These are phyloP conservation scores for Aspergillus alliaceus DNA, from an alignment of 2,329 filamentous ascomycete genomes.

Conservation along the genomic window DNA sequence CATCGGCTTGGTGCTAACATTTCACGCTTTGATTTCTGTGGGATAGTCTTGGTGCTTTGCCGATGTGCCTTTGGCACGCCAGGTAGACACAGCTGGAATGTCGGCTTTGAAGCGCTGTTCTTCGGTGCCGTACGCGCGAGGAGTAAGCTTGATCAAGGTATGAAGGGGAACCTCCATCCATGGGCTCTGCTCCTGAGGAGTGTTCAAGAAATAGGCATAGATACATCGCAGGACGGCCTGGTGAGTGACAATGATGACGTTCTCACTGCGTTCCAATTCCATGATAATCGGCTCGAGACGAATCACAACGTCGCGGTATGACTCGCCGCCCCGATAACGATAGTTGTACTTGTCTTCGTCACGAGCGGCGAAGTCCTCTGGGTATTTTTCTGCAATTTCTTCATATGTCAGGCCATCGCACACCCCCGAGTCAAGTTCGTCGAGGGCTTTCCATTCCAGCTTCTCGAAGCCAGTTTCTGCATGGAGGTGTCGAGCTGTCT, in stretches of 20 bases:
- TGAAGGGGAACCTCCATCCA: conserved; percentile 99
- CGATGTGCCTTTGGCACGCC: conserved; percentile 88
- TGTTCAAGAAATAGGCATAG: conserved; percentile 98
- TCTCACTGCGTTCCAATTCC: conserved; percentile 94
- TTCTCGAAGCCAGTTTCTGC: conserved; percentile 74
- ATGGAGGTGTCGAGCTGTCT: conserved; percentile 81
- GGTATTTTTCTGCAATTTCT: conserved; percentile 86
- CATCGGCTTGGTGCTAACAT: not conserved
- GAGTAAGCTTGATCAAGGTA: conserved; percentile 93
- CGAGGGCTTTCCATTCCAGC: conserved; percentile 96
- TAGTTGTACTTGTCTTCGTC: conserved; percentile 99
- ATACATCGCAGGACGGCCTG: conserved; percentile 96
- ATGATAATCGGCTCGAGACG: conserved; percentile 98
- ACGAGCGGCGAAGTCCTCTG: conserved; percentile 90
- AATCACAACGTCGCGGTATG: conserved; percentile 94
- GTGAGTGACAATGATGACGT: conserved; percentile 97
- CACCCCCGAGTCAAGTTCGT: conserved; percentile 93
- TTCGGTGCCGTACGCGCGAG: conserved; percentile 88
- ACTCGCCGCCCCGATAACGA: conserved; percentile 94
- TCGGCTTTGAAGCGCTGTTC: conserved; percentile 85
- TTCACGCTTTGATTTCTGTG: conserved; percentile 18
- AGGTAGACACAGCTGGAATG: conserved; percentile 94
- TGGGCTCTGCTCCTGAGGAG: conserved; percentile 84
- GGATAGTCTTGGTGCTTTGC: conserved; percentile 72
- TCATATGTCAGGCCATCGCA: conserved; percentile 96